These are phyloP conservation scores for Castanea sativa DNA, from an alignment of 306 rosid species.

Conservation along the genomic window DNA sequence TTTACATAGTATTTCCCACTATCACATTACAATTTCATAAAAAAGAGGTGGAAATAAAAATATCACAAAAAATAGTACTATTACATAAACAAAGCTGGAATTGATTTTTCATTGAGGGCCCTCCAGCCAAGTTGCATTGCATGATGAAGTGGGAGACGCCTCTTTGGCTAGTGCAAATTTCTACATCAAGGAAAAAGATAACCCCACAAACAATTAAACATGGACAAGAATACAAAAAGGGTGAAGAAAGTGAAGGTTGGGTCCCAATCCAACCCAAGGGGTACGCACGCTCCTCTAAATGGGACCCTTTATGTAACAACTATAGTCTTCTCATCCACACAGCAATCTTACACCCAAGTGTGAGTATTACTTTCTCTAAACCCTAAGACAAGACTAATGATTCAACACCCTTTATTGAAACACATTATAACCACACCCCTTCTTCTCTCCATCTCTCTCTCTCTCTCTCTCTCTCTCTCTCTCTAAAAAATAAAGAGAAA, in stretches of 20 bases:
- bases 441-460: not conserved
- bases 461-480: slow-evolving; percentile 16
- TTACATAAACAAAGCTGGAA: not conserved
- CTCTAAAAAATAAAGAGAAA: slow-evolving; percentile 25
- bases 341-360: slow-evolving; percentile 46
- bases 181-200: slow-evolving; percentile 37
- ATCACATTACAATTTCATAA: slow-evolving; percentile 7
- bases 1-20: slow-evolving; percentile 13
- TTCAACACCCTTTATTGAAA: slow-evolving; percentile 40
- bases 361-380: slow-evolving; percentile 61
- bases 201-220: slow-evolving; percentile 46
- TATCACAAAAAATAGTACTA: not conserved
- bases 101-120: slow-evolving; percentile 13
- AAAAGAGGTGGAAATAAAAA: not conserved
- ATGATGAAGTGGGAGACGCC: slow-evolving; percentile 35
- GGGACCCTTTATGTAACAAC: slow-evolving; percentile 29
- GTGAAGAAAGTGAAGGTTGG: slow-evolving; percentile 32
- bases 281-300: slow-evolving; percentile 41
- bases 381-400: slow-evolving; percentile 48
- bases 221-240: slow-evolving; percentile 52
- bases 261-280: slow-evolving; percentile 52
- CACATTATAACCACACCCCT: slow-evolving; percentile 20
- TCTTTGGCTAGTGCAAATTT: slow-evolving; percentile 40
- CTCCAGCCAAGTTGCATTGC: slow-evolving; percentile 25
- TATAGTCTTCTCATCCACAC: slow-evolving; percentile 46